Evolutionary conservation across 2,329 filamentous ascomycete species (phyloP), one percentile per base, ranked within the genome.

Genomic region (Sarocladium kiliense): DNA sequence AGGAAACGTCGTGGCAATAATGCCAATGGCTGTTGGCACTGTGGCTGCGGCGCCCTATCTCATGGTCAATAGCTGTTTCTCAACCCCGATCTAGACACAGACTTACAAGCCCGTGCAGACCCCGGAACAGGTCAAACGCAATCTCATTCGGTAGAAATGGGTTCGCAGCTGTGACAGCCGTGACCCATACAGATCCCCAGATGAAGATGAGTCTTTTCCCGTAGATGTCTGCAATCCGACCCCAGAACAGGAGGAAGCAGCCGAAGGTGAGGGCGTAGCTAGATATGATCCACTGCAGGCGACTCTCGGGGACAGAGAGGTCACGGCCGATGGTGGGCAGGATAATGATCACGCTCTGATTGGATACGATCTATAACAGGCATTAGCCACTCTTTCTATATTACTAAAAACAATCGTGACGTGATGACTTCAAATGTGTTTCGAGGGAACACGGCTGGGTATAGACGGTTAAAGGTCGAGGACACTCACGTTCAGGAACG

Each of bases 11-110:
- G 81, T 80, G 0, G 85, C 85, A 2, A 89, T 67, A 37, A 89
- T 88, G 0, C 86, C 86, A 63, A 89, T 82, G 0, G 86, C 86
- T 0, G 85, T 88, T 0, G 86, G 86, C 0, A 88, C 83, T 63
- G 87, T 88, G 16, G 85, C 84, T 1, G 86, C 86, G 25, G 83
- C 82, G 2, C 85, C 85, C 70, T 80, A 2, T 49, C 18, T n/a
- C 4, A 34, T 10, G 4, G 30, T 36, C 25, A 53, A 27, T 36
- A 19, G 3, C n/a, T n/a, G n/a, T n/a, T n/a, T n/a, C n/a, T n/a
- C n/a, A n/a, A n/a, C n/a, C n/a, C n/a, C n/a, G n/a, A n/a, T n/a
- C n/a, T n/a, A n/a, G n/a, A n/a, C n/a, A n/a, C 41, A 11, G 32
- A 58, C 65, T 58, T 36, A 71, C 72, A 66, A 89, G 66, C 1